Evolutionary conservation across 495 filamentous ascomycete genomes (phyloP).

Genomic region (Neurospora intermedia): DNA sequence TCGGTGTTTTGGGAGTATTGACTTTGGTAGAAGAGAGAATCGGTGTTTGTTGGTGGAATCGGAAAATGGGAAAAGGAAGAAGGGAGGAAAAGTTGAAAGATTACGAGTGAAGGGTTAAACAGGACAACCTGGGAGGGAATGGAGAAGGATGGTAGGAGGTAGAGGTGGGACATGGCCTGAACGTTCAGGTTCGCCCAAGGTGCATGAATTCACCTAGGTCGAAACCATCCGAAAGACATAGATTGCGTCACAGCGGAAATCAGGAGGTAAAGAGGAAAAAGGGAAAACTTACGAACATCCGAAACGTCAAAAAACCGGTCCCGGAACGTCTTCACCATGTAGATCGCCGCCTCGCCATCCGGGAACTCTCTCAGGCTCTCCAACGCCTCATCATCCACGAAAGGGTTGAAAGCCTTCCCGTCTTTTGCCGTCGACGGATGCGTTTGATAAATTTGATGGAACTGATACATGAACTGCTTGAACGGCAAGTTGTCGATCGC

Average conservation of each 20-base stretch:
- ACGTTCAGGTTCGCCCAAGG: background rate
- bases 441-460: slow-evolving; percentile 44
- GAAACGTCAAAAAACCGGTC: slow-evolving; percentile 24
- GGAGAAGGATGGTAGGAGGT: too few species aligned
- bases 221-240: too few species aligned
- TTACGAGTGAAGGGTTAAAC: too few species aligned
- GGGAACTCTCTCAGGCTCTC: slow-evolving; percentile 23
- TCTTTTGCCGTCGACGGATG: slow-evolving; percentile 29
- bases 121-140: too few species aligned
- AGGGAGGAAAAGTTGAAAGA: background rate
- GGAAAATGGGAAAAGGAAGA: too few species aligned
- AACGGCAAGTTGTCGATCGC: slow-evolving; percentile 41
- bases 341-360: slow-evolving; percentile 22
- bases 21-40: background rate
- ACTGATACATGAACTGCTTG: slow-evolving; percentile 40
- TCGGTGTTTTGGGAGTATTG: background rate
- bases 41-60: too few species aligned
- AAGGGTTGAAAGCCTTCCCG: slow-evolving; percentile 34
- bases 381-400: slow-evolving; percentile 24
- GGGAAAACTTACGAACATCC: slow-evolving; percentile 25
- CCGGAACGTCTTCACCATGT: slow-evolving; percentile 33
- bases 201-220: background rate
- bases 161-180: too few species aligned
- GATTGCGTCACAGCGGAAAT: background rate
- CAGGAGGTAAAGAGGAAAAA: background rate